Base-by-base conservation (phyloP, 2,329 filamentous ascomycete species). In the Rasamsonia emersonii region DNA sequence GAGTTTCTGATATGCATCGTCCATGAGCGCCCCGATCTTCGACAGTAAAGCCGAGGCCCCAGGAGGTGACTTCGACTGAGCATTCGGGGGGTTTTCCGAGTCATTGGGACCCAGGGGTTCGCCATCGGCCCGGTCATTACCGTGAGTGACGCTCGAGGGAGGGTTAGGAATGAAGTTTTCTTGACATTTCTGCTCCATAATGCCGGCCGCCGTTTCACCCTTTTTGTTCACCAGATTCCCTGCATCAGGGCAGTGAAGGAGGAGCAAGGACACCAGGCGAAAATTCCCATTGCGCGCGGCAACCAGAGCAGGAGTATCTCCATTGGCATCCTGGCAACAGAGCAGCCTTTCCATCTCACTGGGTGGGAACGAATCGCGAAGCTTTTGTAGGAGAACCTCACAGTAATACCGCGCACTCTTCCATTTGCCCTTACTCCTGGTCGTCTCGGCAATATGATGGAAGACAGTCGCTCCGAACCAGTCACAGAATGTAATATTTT, bases 321-420 rank as follows among this genome's bases (percentile, higher is more conserved):
- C 89, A 24, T 86, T 79, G 17, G 79, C 68, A 55, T 98, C 89
- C 50, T 86, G 83, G 6, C 77, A 72, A 47, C 94, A 86, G 8
- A 98, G 66, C 8, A 96, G 62, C 28, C 76, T 68, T 39, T 86
- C 83, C 28, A 96, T 77, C 35, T 84, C 78, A 35, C 79, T 75
- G 6, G 79, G 79, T 4, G 85, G 77, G 44, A 83, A 76, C 1
- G 78, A 76, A 49, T 93, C 85, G 40, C 79, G 76, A 38, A 98
- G 74, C 55, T 82, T 86, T 58, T 93, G 89, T 34, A 96, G 70
- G 40, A 96, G 79, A 42, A 82, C 82, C 56, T 96, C 89, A 18
- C 94, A 74, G 59, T 98, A 98, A 57, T 96, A 96, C 19, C 86
- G 75, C 18, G 88, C 86, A 50, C 84, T 93, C 14, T 83, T 80